Base-by-base conservation (phyloP, 305 asterid genomes). In the Nicotiana rustica region DNA sequence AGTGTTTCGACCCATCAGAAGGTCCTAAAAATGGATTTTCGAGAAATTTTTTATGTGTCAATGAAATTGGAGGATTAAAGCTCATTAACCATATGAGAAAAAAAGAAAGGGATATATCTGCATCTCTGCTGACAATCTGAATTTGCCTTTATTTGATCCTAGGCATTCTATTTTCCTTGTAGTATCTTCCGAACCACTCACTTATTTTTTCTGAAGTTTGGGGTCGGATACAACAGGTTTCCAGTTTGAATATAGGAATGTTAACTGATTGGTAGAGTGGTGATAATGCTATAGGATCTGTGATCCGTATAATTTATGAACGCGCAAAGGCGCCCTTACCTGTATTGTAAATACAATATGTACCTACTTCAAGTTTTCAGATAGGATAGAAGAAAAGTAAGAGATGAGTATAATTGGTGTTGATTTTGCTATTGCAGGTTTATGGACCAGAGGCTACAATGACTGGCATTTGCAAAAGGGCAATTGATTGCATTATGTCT, bases 361-460 rank as follows among this genome's bases (percentile, higher is more conserved):
- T 47, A 12, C 62, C 38, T 73, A 25, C 62, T 21, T 47, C 41
- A 73, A 47, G 6, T 25, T 49, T 21, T 49, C 64, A 73, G 36
- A 49, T 49, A 6, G 7, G 4, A 49, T 73, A 12, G 7, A 1
- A 73, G 4, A 13, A 7, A 49, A 25, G 79, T 73, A 13, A 47
- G 21, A 13, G 62, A 66, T 66, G 6, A 35, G 6, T 21, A 47
- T 29, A 52, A 75, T 52, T 52, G 29, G 38, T 52, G 80, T 52
- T 4, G 2, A 75, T 52, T 64, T 25, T 59, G 9, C 55, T 5
- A 25, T 71, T 84, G 83, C 86, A 93, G 97, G 93, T 93, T 75
- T 92, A 93, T 81, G 97, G 97, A 75, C 97, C 96, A 14, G 97
- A 92, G 91, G 97, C 94, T 35, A 93, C 97, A 62, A 93, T 93